Evolutionary conservation across 2,329 filamentous ascomycete genomes (phyloP).

Genomic region (Calonectria hawksworthii): DNA sequence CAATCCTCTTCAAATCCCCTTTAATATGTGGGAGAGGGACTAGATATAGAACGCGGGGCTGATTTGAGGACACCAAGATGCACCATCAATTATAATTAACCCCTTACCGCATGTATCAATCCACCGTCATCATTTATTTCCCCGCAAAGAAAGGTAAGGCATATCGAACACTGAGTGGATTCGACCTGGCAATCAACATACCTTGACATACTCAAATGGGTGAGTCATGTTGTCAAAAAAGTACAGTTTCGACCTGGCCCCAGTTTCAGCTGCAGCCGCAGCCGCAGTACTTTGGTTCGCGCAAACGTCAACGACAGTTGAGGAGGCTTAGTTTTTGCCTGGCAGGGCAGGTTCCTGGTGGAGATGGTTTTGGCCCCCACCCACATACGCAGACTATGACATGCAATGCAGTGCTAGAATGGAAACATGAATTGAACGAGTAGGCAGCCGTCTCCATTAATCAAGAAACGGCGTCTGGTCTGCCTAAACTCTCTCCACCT

Average conservation of each 20-base stretch:
- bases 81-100: neutral
- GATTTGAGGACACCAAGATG: neutral
- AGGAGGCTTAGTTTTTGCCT: neutral
- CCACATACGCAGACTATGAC: neutral
- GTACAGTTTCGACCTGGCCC: neutral
- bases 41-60: neutral
- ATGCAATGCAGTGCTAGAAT: neutral
- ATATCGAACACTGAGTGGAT: neutral
- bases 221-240: neutral
- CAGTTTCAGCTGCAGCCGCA: neutral
- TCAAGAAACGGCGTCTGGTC: neutral
- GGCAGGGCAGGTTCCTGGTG: neutral
- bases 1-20: neutral
- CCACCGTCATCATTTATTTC: neutral
- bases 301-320: neutral
- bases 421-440: neutral
- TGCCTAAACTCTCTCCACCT: neutral
- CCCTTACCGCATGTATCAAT: too few relatives aligned
- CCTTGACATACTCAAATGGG: neutral
- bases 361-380: slow-evolving; percentile 1
- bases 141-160: too few relatives aligned
- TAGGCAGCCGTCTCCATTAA: neutral
- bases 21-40: neutral
- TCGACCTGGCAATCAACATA: neutral
- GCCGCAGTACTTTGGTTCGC: neutral